Evolutionary conservation across 352 stramenopile genomes (phyloP).

Genomic region (Globisporangium emineosum): DNA sequence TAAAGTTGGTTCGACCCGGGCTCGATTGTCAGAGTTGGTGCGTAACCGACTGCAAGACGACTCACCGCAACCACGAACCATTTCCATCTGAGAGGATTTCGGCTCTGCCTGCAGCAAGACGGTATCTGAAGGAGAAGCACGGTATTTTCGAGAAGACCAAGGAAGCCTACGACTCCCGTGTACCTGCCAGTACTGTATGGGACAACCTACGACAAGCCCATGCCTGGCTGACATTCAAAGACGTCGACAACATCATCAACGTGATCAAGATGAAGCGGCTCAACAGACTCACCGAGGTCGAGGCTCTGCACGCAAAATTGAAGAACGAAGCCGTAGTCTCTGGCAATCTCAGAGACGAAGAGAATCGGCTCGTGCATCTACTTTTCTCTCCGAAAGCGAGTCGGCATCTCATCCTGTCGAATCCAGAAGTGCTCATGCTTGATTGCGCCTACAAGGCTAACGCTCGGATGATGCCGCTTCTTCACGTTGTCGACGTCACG

Average conservation of each 20-base stretch:
- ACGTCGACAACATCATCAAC: background rate
- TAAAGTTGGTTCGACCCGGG: background rate
- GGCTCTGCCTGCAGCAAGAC: background rate
- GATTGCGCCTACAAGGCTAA: background rate
- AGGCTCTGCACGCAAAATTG: background rate
- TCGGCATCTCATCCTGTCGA: background rate
- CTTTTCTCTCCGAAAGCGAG: background rate
- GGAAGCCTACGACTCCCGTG: background rate
- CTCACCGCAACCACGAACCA: background rate
- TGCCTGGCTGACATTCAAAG: background rate
- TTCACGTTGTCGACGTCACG: background rate
- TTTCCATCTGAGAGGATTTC: background rate
- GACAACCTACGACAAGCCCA: background rate
- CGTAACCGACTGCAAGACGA: background rate
- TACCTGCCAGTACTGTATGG: background rate
- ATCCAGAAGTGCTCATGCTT: background rate
- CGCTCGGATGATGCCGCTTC: background rate
- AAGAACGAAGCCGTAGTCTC: background rate
- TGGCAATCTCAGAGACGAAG: background rate
- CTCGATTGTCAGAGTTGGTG: background rate
- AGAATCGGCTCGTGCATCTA: background rate
- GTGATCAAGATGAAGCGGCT: background rate
- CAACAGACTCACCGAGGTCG: background rate
- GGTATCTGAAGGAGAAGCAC: background rate
- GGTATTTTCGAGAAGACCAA: background rate